Percentiles rank a stretch among this genome's conserved stretches.
phyloP scores from a whole-genome alignment of 2,329 filamentous ascomycete species.

The Madurella mycetomatis region DNA sequence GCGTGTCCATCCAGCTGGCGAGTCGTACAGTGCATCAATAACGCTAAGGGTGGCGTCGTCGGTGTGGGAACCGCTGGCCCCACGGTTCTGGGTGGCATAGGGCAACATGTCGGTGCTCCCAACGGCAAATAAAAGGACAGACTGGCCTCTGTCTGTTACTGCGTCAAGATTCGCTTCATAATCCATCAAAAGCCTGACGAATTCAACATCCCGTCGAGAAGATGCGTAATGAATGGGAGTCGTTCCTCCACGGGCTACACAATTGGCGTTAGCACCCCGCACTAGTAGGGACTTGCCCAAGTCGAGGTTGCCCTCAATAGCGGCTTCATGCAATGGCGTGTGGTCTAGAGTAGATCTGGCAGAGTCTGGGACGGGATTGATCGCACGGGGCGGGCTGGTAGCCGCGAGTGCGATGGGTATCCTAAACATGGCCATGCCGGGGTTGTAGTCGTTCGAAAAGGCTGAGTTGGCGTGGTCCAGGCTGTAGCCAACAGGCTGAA shows the following conservation, averaged over 20 bases:
- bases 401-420: neutral
- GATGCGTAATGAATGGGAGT: constrained; percentile 16
- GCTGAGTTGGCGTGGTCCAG: neutral
- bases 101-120: neutral
- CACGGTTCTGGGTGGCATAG: neutral
- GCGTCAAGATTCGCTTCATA: constrained; percentile 14
- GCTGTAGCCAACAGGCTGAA: neutral
- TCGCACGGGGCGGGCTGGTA: neutral
- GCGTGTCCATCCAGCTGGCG: neutral
- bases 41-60: constrained; percentile 7
- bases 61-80: neutral
- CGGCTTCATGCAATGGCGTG: constrained; percentile 9
- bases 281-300: neutral
- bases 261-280: constrained; percentile 2
- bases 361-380: neutral
- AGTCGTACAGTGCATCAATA: constrained; percentile 13
- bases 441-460: neutral
- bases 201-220: constrained; percentile 5
- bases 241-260: constrained; percentile 6
- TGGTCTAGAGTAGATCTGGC: neutral
- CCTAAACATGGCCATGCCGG: neutral
- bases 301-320: neutral
- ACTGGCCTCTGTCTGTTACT: constrained; percentile 7
- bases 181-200: constrained; percentile 8
- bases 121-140: constrained; percentile 17